These are phyloP conservation scores for Trichosporon sp. DNA, from an alignment of 1,284 basidiomycete genomes.

Conservation along the genomic window DNA sequence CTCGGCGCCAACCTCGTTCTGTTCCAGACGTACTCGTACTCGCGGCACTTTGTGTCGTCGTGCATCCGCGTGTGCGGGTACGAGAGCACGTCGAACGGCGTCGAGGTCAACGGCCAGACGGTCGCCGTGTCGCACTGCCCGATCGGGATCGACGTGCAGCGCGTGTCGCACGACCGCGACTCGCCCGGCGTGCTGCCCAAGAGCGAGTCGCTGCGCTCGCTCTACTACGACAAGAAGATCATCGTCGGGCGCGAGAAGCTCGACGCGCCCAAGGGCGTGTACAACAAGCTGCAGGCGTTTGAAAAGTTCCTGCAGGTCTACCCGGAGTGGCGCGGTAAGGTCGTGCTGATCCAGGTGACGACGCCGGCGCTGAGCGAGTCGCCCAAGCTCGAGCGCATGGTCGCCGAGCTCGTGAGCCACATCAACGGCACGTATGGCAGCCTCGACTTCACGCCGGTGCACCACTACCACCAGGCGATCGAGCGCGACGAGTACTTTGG, in stretches of 20 bases:
- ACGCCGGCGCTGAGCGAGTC: constrained; percentile 92
- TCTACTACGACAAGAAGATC: constrained; percentile 98
- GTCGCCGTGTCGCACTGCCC: constrained; percentile 85
- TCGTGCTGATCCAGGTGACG: constrained; percentile 72
- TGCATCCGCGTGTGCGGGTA: constrained; percentile 96
- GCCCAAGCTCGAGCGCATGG: constrained; percentile 86
- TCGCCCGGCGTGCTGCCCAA: constrained; percentile 83
- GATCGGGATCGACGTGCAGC: constrained; percentile 92
- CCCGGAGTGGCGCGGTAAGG: constrained; percentile 91
- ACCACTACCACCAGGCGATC: constrained; percentile 97
- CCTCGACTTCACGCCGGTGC: constrained; percentile 95
- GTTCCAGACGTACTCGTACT: constrained; percentile 97
- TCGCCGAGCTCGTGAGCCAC: constrained; percentile 90
- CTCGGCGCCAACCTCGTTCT: constrained; percentile 93
- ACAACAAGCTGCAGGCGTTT: constrained; percentile 96
- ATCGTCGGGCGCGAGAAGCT: constrained; percentile 98
- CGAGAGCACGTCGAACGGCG: constrained; percentile 76
- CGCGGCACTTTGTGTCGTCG: constrained; percentile 88
- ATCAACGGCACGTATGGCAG: constrained; percentile 97
- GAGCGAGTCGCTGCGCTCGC: constrained; percentile 70
- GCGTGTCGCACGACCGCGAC: constrained; percentile 75
- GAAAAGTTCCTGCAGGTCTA: constrained; percentile 89
- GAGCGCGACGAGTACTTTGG: constrained; percentile 99
- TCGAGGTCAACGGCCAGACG: constrained; percentile 84
- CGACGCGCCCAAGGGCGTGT: constrained; percentile 94